Conservation (phyloP, 441 rosid genomes). For the Corymbia calophylla region DNA sequence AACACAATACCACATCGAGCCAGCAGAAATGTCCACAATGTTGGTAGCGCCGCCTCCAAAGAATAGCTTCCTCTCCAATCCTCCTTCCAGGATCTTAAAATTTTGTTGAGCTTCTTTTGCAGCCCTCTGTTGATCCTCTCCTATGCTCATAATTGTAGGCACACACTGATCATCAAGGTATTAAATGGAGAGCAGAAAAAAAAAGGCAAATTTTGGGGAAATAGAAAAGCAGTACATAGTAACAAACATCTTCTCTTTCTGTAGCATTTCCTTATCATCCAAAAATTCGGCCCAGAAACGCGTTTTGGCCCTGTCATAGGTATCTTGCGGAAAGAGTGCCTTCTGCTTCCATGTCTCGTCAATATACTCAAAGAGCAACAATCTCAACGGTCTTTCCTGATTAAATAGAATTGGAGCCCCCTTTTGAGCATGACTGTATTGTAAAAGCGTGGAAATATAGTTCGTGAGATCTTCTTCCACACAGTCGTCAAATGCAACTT, state of each 20-base stretch:
- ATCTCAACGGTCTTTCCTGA: slow-evolving; percentile 7
- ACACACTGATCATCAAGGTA: neutral
- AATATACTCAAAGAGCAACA: slow-evolving; percentile 3
- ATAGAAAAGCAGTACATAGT: neutral
- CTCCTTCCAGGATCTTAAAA: no score
- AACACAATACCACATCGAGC: slow-evolving; percentile 16
- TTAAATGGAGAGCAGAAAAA: neutral
- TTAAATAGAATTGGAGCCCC: slow-evolving; percentile 13
- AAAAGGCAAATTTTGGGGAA: neutral
- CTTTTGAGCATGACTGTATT: slow-evolving; percentile 5
- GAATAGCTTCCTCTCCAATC: slow-evolving; percentile 7
- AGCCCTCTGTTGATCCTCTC: no score
- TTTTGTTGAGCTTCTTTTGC: no score
- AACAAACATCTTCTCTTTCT: neutral
- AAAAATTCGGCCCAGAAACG: slow-evolving; percentile 7
- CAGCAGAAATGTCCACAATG: slow-evolving; percentile 14
- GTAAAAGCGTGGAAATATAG: slow-evolving; percentile 3
- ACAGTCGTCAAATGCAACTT: neutral
- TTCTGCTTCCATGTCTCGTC: slow-evolving; percentile 1
- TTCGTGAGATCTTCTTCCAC: slow-evolving; percentile 8
- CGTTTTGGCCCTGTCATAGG: neutral
- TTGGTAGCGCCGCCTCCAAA: slow-evolving; percentile 20
- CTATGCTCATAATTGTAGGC: slow-evolving; percentile 2
- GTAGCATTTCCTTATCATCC: neutral
- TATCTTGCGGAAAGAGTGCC: slow-evolving; percentile 5